Base-by-base conservation (phyloP, 345 rosid genomes). In the Noccaea bulbosa region DNA sequence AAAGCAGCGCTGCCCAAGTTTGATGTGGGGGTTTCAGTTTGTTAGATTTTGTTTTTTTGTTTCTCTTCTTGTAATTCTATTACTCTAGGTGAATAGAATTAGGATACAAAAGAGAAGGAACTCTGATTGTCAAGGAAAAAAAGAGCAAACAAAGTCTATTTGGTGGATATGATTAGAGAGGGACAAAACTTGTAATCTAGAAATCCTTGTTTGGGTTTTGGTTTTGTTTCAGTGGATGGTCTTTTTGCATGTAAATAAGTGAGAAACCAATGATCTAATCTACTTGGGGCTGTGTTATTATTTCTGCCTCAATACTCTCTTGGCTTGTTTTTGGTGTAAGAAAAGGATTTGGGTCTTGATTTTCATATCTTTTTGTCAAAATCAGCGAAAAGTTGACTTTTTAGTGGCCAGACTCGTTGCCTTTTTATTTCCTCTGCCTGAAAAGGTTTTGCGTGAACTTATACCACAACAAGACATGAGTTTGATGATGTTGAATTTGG, bases 71-170 rank as follows among this genome's bases (percentile, higher is more conserved):
- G 78, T 68, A 68, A 69, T 62, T 75, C 78, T 75, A 62, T 68
- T 45, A 61, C 78, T 62, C 24, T 64, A 62, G 70, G 74, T 62
- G 74, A 75, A 75, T 62, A 62, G 78, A 45, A 46, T 38, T 75
- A 69, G 78, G 69, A 69, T 53, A 67, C 65, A 62, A 68, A 54
- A 46, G 69, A 54, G 69, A 68, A 74, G 64, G 51, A 62, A 45
- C 65, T 45, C 70, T 61, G 69, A 61, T 75, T 68, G 58, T 45
- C 17, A 52, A 61, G 69, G 6, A 16, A n/a, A 33, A 73, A 0
- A 24, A 38, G 10, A 16, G 16, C 46, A 63, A 62, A 67, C 30
- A 62, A 17, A 45, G 69, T 68, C 53, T 45, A 38, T 67, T 51
- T 61, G 50, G 53, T 50, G 69, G 50, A 59, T 33, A 46, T 72